Conservation (phyloP, 2,329 filamentous ascomycete genomes). For the Neonectria faginata region DNA sequence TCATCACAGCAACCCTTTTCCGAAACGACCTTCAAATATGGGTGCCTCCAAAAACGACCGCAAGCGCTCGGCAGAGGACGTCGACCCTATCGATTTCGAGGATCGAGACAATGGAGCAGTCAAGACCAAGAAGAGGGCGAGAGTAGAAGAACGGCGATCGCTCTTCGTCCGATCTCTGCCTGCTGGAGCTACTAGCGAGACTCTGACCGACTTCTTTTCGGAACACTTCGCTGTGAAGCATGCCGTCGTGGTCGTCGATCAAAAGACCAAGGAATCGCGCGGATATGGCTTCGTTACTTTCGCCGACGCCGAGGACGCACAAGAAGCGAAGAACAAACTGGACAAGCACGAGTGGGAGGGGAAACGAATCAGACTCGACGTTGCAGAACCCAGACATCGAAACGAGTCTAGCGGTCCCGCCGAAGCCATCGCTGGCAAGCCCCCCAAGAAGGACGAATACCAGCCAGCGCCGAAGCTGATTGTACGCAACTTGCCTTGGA, state of each 20-base stretch:
- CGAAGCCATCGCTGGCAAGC: slow-evolving; percentile 58
- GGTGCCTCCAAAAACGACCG: slow-evolving; percentile 47
- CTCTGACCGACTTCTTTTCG: slow-evolving; percentile 89
- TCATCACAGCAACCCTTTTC: slow-evolving; percentile 11
- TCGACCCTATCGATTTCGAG: slow-evolving; percentile 46
- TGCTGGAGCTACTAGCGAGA: slow-evolving; percentile 80
- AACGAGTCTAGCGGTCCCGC: slow-evolving; percentile 61
- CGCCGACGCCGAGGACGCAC: slow-evolving; percentile 90
- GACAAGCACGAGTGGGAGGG: slow-evolving; percentile 83
- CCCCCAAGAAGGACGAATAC: slow-evolving; percentile 68
- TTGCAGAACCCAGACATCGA: slow-evolving; percentile 87
- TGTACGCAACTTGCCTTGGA: slow-evolving; percentile 95
- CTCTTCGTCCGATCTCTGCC: slow-evolving; percentile 94
- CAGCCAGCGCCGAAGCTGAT: slow-evolving; percentile 81
- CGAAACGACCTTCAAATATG: slow-evolving; percentile 39
- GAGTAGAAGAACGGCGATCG: slow-evolving; percentile 73
- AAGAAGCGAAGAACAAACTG: slow-evolving; percentile 82
- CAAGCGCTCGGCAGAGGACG: slow-evolving; percentile 53
- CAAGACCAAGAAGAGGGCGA: slow-evolving; percentile 64
- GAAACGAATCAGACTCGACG: slow-evolving; percentile 84
- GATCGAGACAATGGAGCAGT: slow-evolving; percentile 49
- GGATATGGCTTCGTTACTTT: slow-evolving; percentile 98
- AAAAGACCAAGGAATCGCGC: slow-evolving; percentile 85
- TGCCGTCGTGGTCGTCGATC: slow-evolving; percentile 90
- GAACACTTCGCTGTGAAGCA: slow-evolving; percentile 96